A percentile compares a stretch with the other conserved stretches of the same genome.
phyloP scores from a whole-genome alignment of 2,329 filamentous ascomycete genomes.

The Fusarium nelsonii region DNA sequence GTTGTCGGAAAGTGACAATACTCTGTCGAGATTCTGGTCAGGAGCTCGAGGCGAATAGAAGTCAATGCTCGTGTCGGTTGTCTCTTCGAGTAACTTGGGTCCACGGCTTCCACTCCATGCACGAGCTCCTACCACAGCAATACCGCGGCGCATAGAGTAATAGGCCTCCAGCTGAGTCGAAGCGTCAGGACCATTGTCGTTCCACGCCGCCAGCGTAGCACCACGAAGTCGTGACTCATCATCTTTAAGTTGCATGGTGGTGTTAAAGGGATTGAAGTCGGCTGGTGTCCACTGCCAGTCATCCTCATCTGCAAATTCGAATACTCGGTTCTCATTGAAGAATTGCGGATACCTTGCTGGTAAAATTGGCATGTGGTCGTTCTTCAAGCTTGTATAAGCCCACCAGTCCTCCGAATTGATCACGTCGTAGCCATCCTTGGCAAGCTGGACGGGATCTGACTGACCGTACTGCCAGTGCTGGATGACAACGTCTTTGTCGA shows the following conservation, averaged over 20 bases:
- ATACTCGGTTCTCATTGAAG: slow-evolving; percentile 20
- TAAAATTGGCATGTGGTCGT: slow-evolving; percentile 29
- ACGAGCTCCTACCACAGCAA: slow-evolving; percentile 18
- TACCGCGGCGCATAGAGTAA: slow-evolving; percentile 29
- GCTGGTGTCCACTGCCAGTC: slow-evolving; percentile 26
- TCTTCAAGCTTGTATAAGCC: slow-evolving; percentile 30
- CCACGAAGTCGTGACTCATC: neutral
- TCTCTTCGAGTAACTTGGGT: neutral
- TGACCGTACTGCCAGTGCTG: slow-evolving; percentile 34
- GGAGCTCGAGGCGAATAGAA: slow-evolving; percentile 19
- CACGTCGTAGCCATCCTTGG: slow-evolving; percentile 15
- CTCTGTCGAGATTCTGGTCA: slow-evolving; percentile 15
- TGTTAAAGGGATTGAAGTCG: slow-evolving; percentile 19
- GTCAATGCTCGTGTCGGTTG: slow-evolving; percentile 1
- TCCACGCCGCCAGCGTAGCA: slow-evolving; percentile 18
- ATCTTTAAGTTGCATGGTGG: slow-evolving; percentile 5
- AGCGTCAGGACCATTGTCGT: slow-evolving; percentile 22
- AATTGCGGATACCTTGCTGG: slow-evolving; percentile 26
- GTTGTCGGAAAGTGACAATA: accelerated
- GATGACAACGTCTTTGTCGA: slow-evolving; percentile 10
- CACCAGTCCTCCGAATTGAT: slow-evolving; percentile 35
- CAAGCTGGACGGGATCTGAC: slow-evolving; percentile 12
- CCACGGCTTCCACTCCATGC: slow-evolving; percentile 24
- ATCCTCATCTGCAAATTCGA: slow-evolving; percentile 5
- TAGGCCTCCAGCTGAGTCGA: slow-evolving; percentile 24